Percentiles rank a stretch among this genome's conserved stretches.
Conservation (phyloP, 495 filamentous ascomycete species). For the Talaromyces proteolyticus region DNA sequence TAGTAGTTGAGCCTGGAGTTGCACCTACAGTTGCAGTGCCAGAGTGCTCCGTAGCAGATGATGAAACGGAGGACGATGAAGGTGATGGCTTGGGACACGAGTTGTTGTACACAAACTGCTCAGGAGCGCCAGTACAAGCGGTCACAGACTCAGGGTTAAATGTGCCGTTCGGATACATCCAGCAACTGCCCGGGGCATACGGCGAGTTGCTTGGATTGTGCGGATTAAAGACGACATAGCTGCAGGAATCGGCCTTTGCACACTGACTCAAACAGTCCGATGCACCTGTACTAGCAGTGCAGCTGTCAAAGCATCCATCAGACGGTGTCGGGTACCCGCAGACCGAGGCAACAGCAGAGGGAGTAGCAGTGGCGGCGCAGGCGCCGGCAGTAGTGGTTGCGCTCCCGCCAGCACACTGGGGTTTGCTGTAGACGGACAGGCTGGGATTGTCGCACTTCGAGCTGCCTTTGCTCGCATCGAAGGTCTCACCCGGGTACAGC, state of each 20-base stretch:
- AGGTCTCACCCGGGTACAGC: constrained; percentile 21
- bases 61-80: constrained; percentile 13
- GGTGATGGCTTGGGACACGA: constrained; percentile 14
- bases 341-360: constrained; percentile 21
- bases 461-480: constrained; percentile 14
- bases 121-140: constrained; percentile 13
- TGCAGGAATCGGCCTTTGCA: constrained; percentile 19
- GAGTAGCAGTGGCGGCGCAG: constrained; percentile 20
- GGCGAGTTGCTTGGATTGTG: constrained; percentile 11
- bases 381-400: constrained; percentile 18
- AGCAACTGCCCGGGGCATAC: constrained; percentile 16
- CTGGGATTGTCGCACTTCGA: constrained; percentile 11
- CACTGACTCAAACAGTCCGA: constrained; percentile 17
- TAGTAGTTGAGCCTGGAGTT: constrained; percentile 7
- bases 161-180: constrained; percentile 20
- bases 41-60: constrained; percentile 9
- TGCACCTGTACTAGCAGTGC: constrained; percentile 17
- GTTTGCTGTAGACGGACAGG: constrained; percentile 15
- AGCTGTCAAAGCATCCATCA: constrained; percentile 12
- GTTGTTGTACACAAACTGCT: constrained; percentile 18
- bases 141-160: constrained; percentile 12
- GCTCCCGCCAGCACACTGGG: constrained; percentile 12
- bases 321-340: constrained; percentile 22
- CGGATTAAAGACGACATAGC: constrained; percentile 20
- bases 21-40: constrained; percentile 10